These are phyloP conservation scores for Geotrichum cucujoidarum DNA, from an alignment of 1,139 yeast genomes.

Conservation along the genomic window DNA sequence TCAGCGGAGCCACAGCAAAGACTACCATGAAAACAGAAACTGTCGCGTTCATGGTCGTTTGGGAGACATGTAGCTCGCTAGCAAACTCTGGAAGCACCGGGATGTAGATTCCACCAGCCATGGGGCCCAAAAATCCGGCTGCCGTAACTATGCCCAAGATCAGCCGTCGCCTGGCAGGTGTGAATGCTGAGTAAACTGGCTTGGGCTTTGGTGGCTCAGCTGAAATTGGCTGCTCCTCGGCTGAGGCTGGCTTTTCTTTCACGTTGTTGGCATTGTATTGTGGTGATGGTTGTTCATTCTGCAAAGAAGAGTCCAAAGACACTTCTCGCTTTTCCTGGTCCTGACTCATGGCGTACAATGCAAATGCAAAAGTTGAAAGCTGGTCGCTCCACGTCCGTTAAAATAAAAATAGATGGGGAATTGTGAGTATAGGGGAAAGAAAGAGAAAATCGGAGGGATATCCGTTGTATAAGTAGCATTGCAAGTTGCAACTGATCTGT, in stretches of 20 bases:
- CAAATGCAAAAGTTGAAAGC: no score
- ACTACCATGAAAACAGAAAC: conserved; percentile 57
- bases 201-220: not conserved
- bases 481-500: no score
- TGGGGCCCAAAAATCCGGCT: conserved; percentile 56
- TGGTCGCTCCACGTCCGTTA: no score
- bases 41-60: conserved; percentile 51
- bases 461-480: no score
- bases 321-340: no score
- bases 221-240: not conserved
- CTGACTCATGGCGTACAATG: no score
- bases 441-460: no score
- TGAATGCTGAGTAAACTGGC: conserved; percentile 17
- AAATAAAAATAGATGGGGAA: no score
- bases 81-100: conserved; percentile 51
- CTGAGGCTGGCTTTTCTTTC: not conserved
- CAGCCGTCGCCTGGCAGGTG: conserved; percentile 26
- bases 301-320: no score
- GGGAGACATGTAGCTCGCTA: conserved; percentile 42
- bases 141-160: conserved; percentile 41
- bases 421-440: no score
- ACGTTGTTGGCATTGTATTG: no score
- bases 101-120: conserved; percentile 55
- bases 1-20: conserved; percentile 50
- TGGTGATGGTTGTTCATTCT: no score